phyloP scores from a whole-genome alignment of 192 early-diverging fungal species.

The Linnemannia exigua region DNA sequence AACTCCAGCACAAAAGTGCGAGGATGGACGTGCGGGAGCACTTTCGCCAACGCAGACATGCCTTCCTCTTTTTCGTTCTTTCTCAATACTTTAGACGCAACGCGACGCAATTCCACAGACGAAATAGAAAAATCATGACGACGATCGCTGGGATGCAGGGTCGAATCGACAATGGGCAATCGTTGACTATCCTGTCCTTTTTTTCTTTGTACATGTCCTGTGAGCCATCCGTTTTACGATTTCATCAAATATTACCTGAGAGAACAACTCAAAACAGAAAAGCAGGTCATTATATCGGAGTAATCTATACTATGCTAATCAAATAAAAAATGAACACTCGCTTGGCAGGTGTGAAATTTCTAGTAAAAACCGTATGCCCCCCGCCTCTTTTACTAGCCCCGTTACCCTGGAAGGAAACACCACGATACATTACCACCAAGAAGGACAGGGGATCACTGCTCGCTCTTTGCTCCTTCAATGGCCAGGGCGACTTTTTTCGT shows the following conservation, averaged over 20 bases:
- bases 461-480: background rate
- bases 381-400: background rate
- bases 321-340: background rate
- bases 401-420: background rate
- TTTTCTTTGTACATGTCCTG: background rate
- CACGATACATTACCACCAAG: background rate
- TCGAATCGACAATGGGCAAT: background rate
- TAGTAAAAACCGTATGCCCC: background rate
- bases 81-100: background rate
- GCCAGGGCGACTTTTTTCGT: background rate
- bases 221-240: background rate
- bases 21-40: background rate
- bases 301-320: background rate
- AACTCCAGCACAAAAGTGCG: background rate
- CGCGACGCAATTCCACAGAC: conserved; percentile 1
- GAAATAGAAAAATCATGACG: background rate
- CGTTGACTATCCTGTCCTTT: background rate
- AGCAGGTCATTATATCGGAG: background rate
- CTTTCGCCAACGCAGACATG: background rate
- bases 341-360: background rate
- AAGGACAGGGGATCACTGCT: background rate
- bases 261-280: background rate
- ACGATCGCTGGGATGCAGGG: conserved; percentile 2
- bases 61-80: background rate
- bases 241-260: background rate